Base-by-base conservation (phyloP, 257 asterid genomes). In the Coffea canephora region DNA sequence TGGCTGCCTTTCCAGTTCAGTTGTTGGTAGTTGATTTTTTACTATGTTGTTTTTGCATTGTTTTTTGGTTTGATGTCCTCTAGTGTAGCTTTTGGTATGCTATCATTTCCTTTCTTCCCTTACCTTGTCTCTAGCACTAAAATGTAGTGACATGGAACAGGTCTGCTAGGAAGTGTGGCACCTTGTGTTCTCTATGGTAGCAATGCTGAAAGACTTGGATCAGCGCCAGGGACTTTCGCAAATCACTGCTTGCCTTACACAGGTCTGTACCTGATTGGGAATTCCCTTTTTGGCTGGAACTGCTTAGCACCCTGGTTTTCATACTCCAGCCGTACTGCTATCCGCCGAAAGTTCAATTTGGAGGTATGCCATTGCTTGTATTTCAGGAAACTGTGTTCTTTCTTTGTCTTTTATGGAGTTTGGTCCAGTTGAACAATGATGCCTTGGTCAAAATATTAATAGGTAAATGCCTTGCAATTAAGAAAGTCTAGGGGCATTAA, bases 101-200 rank as follows among this genome's bases (percentile, higher is more conserved):
- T 52, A 6, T 65, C 8, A 13, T 13, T 14, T 68, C 69, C 46
- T 41, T 23, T 77, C 25, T 21, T 46, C 48, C n/a, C 0, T n/a
- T 23, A 50, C 74, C 15, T 74, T n/a, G 27, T n/a, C 36, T 46
- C 21, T 54, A 0, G 6, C 52, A 25, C 57, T 80, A 75, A 85
- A 39, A 71, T 43, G n/a, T 49, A 57, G 36, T 78, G 75, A 77
- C 49, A 48, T 27, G 74, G 2, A 81, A 79, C 91, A 96, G 99
- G 99, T 82, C 80, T 96, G 86, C 79, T 96, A 76, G 99, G 99
- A 75, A 87, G 94, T 72, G 72, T 90, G 57, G 97, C 92, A 27
- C 99, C 99, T 57, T 96, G 99, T 81, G 94, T 96, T 86, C 98
- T 94, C 59, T 91, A 93, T 71, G 99, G 97, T 80, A 85, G 90